Conservation (phyloP, 164 flowering plant genomes). For the Berberis thunbergii region DNA sequence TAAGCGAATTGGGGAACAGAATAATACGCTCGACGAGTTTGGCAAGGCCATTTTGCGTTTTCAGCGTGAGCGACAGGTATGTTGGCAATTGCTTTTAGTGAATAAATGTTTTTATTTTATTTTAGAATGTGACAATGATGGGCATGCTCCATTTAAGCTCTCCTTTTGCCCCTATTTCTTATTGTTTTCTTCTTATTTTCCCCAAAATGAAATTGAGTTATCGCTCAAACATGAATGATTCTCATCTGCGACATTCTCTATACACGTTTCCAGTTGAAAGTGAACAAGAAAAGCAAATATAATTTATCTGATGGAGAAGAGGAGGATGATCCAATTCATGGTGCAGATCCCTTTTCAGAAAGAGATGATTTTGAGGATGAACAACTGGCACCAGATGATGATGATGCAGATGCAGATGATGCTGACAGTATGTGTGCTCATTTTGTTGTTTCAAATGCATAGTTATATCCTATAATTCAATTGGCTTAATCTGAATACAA, state of each 20-base stretch:
- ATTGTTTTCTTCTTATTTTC: too few species aligned
- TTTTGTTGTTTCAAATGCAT: too few species aligned
- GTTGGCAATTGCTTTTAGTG: background rate
- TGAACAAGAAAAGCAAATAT: slow-evolving; percentile 58
- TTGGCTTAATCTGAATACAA: too few species aligned
- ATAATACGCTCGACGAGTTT: slow-evolving; percentile 65
- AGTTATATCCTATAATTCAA: background rate
- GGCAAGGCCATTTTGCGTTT: slow-evolving; percentile 82
- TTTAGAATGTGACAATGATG: too few species aligned
- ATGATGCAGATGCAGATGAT: slow-evolving; percentile 30
- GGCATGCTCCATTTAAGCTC: too few species aligned
- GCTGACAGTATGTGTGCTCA: slow-evolving; percentile 21
- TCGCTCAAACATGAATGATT: too few species aligned
- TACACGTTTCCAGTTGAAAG: slow-evolving; percentile 32
- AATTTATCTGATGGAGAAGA: slow-evolving; percentile 94
- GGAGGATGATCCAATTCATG: slow-evolving; percentile 45
- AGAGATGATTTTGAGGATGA: slow-evolving; percentile 90
- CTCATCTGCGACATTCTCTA: too few species aligned
- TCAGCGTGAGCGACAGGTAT: slow-evolving; percentile 85
- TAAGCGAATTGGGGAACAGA: slow-evolving; percentile 83
- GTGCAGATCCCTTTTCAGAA: slow-evolving; percentile 28
- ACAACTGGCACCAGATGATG: slow-evolving; percentile 32
- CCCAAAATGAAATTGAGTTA: too few species aligned
- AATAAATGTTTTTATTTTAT: background rate
- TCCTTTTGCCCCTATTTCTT: too few species aligned